Evolutionary conservation across 2,329 filamentous ascomycete genomes (phyloP), one percentile per base, ranked within the genome.

Genomic region (Stagonosporopsis cucurbitacearum): DNA sequence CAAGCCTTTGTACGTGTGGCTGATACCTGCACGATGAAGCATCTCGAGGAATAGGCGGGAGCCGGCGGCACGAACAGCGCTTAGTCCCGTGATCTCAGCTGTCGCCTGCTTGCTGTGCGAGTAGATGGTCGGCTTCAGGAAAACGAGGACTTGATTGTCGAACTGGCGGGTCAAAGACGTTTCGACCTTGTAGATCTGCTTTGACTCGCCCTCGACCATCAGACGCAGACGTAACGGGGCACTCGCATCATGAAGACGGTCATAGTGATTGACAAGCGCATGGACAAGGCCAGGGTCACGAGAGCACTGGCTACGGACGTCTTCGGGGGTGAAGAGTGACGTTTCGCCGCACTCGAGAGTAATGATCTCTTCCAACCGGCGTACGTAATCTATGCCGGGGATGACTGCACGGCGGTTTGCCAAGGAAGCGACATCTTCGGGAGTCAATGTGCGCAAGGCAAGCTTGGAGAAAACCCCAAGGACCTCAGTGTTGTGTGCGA

Each of bases 151-250:
- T n/a, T 33, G 30, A 33, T 33, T n/a, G 15, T 33, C 30, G 30
- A 45, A 45, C 25, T 32, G 25, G 42, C 25, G 42, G 13, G 42
- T 45, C 26, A 32, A 17, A 26, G 42, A 25, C 12, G 42, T 32
- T 25, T 45, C 42, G 25, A 45, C 42, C 17, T 45, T 45, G 42
- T 45, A 45, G 25, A 45, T 45, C 25, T 45, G 42, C 42, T 45
- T 45, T 26, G 42, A 45, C 42, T 45, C 42, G n/a, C 42, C 42
- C 42, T 45, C 42, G 17, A 32, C 42, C 4, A 45, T 17, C 19
- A 45, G 42, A 30, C 42, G 42, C 12, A 45, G 42, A n/a, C 25
- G 42, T 26, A 45, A 25, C n/a, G 42, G 42, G 5, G 42, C 25
- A 7, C 33, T 45, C 19, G 4, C 42, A 19, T 28, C 42, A n/a